A percentile compares a stretch with the other conserved stretches of the same genome.
phyloP scores from a whole-genome alignment of 768 basidiomycete species.

The Pisolithus orientalis region DNA sequence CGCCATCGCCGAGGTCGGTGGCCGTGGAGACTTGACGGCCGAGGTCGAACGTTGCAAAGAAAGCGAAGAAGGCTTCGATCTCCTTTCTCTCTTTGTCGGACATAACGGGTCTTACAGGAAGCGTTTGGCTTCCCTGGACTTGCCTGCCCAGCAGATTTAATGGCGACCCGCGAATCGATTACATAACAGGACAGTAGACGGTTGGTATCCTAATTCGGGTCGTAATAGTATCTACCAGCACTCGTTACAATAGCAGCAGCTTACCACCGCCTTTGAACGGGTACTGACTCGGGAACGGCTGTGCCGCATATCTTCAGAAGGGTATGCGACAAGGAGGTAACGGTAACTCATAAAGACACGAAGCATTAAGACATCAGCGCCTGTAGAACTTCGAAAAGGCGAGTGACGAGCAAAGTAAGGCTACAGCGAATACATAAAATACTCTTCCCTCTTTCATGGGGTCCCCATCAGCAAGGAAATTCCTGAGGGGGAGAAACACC shows the following conservation, averaged over 20 bases:
- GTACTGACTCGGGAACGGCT: too few relatives aligned
- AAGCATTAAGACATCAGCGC: constrained; percentile 8
- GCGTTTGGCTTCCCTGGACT: neutral
- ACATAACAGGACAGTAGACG: constrained; percentile 12
- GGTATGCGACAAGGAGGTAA: neutral
- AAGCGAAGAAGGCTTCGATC: constrained; percentile 75
- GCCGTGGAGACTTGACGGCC: constrained; percentile 54
- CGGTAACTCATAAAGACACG: neutral
- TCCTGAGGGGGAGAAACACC: constrained; percentile 77
- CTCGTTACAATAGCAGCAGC: too few relatives aligned
- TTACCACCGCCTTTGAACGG: too few relatives aligned
- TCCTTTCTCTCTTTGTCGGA: constrained; percentile 48
- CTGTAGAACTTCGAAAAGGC: constrained; percentile 22
- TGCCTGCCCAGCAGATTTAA: neutral
- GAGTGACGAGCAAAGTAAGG: constrained; percentile 33
- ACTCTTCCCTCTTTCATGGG: constrained; percentile 72
- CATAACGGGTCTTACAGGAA: constrained; percentile 14
- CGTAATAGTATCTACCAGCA: too few relatives aligned
- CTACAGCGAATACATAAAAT: constrained; percentile 75
- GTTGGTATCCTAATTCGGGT: too few relatives aligned
- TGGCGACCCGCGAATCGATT: constrained; percentile 10
- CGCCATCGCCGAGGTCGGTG: constrained; percentile 75
- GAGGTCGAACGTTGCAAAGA: constrained; percentile 70
- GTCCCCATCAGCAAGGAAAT: constrained; percentile 58
- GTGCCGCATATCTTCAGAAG: too few relatives aligned